Evolutionary conservation across 2,329 filamentous ascomycete species (phyloP), one percentile per base, ranked within the genome.

Genomic region (Camptophora hylomeconis): DNA sequence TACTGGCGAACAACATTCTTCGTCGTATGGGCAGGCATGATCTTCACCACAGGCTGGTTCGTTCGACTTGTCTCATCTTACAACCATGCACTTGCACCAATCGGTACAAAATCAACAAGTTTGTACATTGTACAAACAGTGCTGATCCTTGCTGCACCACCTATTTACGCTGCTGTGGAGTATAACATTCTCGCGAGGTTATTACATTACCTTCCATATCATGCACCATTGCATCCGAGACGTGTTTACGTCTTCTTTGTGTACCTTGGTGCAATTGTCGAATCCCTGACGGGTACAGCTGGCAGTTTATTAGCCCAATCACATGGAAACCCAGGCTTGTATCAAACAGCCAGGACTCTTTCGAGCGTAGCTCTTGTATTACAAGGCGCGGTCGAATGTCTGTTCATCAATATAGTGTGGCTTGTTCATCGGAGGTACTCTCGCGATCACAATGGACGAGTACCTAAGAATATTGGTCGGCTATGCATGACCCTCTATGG

Each of bases 21-120:
- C 34, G 45, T 54, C 34, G 44, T 44, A 24, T 55, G 46, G 45
- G 53, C 47, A 27, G 48, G 51, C 25, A 17, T 41, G 7, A 38
- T 58, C 18, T 58, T 54, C 38, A 52, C 46, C 6, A 39, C 45
- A 4, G 54, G 53, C 15, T 57, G 53, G 52, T 51, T 53, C 22
- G 38, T 52, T 15, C 46, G 51, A 6, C 32, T 36, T 14, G 25
- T 52, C 24, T 50, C 49, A 3, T 47, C 42, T 21, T 49, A 46
- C 30, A 29, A 50, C 7, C n/a, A n/a, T n/a, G n/a, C n/a, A n/a
- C n/a, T n/a, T n/a, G n/a, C n/a, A n/a, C n/a, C n/a, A n/a, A n/a
- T n/a, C n/a, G 7, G 22, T 4, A 42, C 49, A 1, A 35, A 27
- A 0, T 47, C 52, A 20, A 5, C 45, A 12, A 36, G 45, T 10